phyloP scores from a whole-genome alignment of 345 rosid genomes.

The Populus ilicifolia region DNA sequence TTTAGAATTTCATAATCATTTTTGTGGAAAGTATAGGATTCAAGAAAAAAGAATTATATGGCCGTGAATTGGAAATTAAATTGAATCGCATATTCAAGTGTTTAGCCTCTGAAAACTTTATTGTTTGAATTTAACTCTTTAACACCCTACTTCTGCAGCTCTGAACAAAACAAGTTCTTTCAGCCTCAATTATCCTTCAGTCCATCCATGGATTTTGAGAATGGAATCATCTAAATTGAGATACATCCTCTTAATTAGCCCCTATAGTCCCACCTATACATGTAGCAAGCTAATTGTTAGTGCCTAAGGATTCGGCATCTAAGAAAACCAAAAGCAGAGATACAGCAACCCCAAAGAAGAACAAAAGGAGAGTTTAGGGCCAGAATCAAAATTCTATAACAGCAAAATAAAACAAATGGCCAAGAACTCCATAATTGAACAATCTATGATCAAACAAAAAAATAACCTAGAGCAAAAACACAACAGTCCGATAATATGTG shows the following conservation, averaged over 20 bases:
- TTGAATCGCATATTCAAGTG: neutral
- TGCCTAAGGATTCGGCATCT: neutral
- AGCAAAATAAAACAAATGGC: neutral
- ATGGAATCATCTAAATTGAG: neutral
- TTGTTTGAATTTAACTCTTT: neutral
- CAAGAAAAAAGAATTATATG: neutral
- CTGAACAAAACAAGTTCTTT: neutral
- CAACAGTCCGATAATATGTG: neutral
- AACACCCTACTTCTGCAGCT: neutral
- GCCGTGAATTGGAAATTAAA: neutral
- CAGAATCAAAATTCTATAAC: neutral
- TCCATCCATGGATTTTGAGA: neutral
- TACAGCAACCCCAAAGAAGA: neutral
- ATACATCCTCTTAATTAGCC: neutral
- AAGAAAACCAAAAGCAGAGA: constrained; percentile 1
- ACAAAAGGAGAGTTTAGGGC: neutral
- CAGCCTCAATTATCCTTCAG: neutral
- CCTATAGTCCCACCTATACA: neutral
- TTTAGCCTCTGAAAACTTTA: neutral
- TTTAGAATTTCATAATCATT: neutral
- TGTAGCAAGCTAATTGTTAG: neutral
- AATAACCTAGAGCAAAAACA: neutral
- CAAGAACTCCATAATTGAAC: neutral
- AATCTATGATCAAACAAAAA: neutral
- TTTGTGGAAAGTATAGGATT: neutral